These are phyloP conservation scores for Lipomyces sp. DNA, from an alignment of 805 yeast species.

Conservation along the genomic window DNA sequence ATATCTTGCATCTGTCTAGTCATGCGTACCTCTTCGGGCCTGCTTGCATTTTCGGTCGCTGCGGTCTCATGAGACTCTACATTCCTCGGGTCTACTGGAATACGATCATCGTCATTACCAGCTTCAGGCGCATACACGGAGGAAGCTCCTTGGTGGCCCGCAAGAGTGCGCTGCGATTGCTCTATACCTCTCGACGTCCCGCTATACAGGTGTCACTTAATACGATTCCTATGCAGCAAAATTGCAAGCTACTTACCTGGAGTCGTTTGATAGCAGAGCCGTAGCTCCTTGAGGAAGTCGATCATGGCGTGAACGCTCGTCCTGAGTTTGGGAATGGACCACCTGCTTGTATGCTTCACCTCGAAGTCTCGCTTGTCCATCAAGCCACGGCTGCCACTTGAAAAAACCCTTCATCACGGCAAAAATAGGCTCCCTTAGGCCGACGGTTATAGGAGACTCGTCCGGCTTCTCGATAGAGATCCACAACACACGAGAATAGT, in stretches of 20 bases:
- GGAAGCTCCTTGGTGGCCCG: neutral
- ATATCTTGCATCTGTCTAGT: neutral
- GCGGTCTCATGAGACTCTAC: neutral
- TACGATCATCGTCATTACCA: neutral
- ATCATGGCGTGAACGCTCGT: neutral
- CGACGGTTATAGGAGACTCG: neutral
- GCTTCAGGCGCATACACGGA: neutral
- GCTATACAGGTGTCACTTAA: neutral
- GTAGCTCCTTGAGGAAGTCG: neutral
- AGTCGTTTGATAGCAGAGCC: neutral
- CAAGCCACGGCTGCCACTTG: neutral
- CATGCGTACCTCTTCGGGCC: neutral
- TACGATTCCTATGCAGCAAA: neutral
- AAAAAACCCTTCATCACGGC: neutral
- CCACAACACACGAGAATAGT: neutral
- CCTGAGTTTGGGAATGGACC: conserved; percentile 6
- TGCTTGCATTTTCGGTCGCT: neutral
- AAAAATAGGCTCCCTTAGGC: conserved; percentile 5
- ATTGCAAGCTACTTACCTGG: neutral
- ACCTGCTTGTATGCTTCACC: neutral
- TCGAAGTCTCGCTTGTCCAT: neutral
- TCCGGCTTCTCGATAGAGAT: neutral
- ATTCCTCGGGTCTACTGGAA: neutral
- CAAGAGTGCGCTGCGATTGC: neutral
- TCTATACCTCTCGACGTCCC: neutral